Base-by-base conservation (phyloP, 805 yeast species). In the Ogataea nonfermentans region DNA sequence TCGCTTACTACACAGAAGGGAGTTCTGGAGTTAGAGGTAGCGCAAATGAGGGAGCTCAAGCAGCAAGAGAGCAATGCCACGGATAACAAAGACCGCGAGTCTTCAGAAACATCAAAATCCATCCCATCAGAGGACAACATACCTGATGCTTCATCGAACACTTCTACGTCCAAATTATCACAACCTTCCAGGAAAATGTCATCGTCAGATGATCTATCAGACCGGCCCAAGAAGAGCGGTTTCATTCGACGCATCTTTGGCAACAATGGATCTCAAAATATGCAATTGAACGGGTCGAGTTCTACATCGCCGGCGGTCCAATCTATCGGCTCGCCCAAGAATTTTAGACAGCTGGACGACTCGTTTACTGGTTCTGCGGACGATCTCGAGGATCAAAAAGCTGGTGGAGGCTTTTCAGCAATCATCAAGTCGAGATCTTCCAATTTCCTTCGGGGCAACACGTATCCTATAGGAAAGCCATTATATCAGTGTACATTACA, bases 401-500 rank as follows among this genome's bases (percentile, higher is more conserved):
- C 36, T 15, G 44, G 43, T 1, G n/a, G 41, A 9, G 47, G 49
- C 7, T 22, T 48, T 4, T 40, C 48, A 4, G 48, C 61, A 4
- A 50, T 64, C 41, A 61, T 70, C 26, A 74, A 71, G 48, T 67
- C 78, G 3, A 60, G 73, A 36, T 73, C 79, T 1, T 63, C 76
- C 1, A 72, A 72, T 40, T 63, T 74, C 19, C 50, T 74, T 34
- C 73, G 53, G 29, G 41, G 49, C 19, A 37, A 25, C 31, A 19
- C 24, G 11, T 46, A 66, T 11, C 36, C 35, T 23, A n/a, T 16
- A 19, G 44, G 41, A 7, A 57, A 51, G 20, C 33, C 48, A 15
- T 27, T 55, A 8, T 70, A 74, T 48, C 65, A 72, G 24, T 69
- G 79, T 8, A 71, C 88, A 1, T 69, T 91, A 37, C 82, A 79